Evolutionary conservation across 2,329 filamentous ascomycete species (phyloP).

Genomic region (Colletotrichum tropicicola): DNA sequence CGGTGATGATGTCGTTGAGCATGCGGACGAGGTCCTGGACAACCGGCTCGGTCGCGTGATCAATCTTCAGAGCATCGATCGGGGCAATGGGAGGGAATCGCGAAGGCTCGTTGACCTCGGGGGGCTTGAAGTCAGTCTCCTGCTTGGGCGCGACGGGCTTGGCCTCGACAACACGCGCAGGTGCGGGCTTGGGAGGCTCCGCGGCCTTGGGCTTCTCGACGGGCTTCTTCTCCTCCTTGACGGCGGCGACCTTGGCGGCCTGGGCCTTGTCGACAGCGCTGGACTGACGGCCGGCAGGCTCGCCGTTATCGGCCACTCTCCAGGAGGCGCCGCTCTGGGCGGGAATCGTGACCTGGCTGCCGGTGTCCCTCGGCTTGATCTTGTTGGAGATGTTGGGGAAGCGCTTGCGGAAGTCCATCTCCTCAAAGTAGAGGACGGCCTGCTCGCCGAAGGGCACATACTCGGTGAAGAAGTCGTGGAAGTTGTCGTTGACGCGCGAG

Average conservation of each 20-base stretch:
- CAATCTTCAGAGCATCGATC: constrained; percentile 81
- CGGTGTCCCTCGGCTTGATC: constrained; percentile 59
- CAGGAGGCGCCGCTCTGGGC: constrained; percentile 87
- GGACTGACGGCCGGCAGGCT: constrained; percentile 66
- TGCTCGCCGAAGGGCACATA: constrained; percentile 96
- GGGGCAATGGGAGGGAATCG: constrained; percentile 70
- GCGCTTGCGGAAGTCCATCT: constrained; percentile 88
- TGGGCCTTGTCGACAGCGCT: constrained; percentile 59
- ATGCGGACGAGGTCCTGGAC: constrained; percentile 95
- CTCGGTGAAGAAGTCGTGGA: constrained; percentile 99
- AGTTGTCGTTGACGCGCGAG: constrained; percentile 93
- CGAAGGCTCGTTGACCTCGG: constrained; percentile 74
- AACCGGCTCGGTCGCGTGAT: constrained; percentile 82
- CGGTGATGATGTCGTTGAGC: constrained; percentile 94
- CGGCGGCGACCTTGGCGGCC: constrained; percentile 39
- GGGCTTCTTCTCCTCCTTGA: constrained; percentile 42
- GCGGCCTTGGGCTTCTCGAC: constrained; percentile 32
- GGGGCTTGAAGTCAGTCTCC: constrained; percentile 55
- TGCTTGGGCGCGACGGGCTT: constrained; percentile 38
- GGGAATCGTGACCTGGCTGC: constrained; percentile 82
- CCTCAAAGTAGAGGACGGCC: constrained; percentile 93
- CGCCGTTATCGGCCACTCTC: constrained; percentile 72
- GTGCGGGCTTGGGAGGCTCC: constrained; percentile 24
- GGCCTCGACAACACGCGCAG: constrained; percentile 41
- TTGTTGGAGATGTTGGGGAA: constrained; percentile 66